Base-by-base conservation (phyloP, 1,284 basidiomycete species). In the Irpex sp. region DNA sequence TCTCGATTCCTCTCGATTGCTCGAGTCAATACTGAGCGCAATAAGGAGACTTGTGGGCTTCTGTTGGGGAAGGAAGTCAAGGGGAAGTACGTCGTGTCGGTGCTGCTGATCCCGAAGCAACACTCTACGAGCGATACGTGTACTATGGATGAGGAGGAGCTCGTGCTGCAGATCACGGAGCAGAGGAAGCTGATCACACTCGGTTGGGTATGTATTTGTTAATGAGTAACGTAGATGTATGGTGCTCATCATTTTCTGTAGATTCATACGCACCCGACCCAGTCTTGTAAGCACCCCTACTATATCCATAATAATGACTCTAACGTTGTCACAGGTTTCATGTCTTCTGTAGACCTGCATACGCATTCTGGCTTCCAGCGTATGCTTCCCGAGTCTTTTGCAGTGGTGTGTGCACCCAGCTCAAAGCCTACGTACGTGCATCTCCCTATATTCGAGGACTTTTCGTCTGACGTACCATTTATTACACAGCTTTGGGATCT, bases 211-310 rank as follows among this genome's bases (percentile, higher is more conserved):
- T 69, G 88, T 82, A n/a, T 5, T 52, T 4, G 26, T 26, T 4
- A 4, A 26, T 26, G 26, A 26, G 26, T 26, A 26, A 26, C 26
- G 26, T 26, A 26, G 26, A 26, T 26, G 26, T 26, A 26, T 26
- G 26, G 26, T 26, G 26, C 26, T 26, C 26, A 26, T 26, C 26
- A 26, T 26, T 26, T 26, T 26, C 26, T 26, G 11, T 70, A 94
- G 92, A 96, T 96, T 67, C 94, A 96, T 76, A 96, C 94, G 0
- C 94, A 96, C 74, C 94, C 94, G 1, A 91, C 92, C 13, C 94
- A 96, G 69, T 90, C 88, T 61, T 96, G 93, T 88, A 67, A 64
- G 85, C 80, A n/a, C 40, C 19, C 34, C 17, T 7, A 44, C 11
- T 57, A 21, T 19, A 51, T 19, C 34, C 56, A 34, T 7, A 21